Conservation (phyloP, 768 basidiomycete genomes). For the Roridomyces roridus region DNA sequence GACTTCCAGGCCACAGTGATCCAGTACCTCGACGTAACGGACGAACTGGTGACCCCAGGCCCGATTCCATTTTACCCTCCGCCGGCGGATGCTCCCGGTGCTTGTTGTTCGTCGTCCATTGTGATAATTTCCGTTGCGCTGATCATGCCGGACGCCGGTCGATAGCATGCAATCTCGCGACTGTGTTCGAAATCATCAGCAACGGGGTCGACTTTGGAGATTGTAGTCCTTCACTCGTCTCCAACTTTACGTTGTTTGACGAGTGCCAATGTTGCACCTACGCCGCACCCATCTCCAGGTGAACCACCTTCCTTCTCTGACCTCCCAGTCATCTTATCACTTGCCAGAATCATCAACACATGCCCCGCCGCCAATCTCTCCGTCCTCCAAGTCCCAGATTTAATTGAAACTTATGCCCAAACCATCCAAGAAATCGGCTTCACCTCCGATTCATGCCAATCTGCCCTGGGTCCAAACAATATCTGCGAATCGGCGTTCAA, state of each 20-base stretch:
- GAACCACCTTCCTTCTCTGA: not conserved
- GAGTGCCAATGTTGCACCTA: not conserved
- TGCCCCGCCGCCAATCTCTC: constrained; percentile 1
- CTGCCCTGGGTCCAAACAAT: constrained; percentile 1
- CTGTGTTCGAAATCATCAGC: not conserved
- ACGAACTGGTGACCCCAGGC: not conserved
- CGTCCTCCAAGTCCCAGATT: not conserved
- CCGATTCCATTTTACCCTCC: constrained; percentile 4
- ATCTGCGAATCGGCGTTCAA: constrained; percentile 1
- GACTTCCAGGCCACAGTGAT: constrained; percentile 9
- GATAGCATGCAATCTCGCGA: constrained; percentile 5
- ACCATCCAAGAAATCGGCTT: not conserved
- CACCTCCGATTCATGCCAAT: not conserved
- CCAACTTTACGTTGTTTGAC: not conserved
- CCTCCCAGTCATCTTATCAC: not conserved
- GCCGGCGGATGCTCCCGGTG: constrained; percentile 1
- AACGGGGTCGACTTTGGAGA: not conserved
- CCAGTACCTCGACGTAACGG: not conserved
- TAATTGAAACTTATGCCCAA: not conserved
- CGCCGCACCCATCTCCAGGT: constrained; percentile 5
- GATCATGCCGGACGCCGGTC: too few relatives aligned
- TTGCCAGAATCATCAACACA: constrained; percentile 3
- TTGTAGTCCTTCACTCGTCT: too few relatives aligned
- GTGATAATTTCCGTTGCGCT: not conserved
- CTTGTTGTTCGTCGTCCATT: not conserved